Evolutionary conservation across 805 yeast species (phyloP), one percentile per base, ranked within the genome.

Genomic region (Lachancea waltii): DNA sequence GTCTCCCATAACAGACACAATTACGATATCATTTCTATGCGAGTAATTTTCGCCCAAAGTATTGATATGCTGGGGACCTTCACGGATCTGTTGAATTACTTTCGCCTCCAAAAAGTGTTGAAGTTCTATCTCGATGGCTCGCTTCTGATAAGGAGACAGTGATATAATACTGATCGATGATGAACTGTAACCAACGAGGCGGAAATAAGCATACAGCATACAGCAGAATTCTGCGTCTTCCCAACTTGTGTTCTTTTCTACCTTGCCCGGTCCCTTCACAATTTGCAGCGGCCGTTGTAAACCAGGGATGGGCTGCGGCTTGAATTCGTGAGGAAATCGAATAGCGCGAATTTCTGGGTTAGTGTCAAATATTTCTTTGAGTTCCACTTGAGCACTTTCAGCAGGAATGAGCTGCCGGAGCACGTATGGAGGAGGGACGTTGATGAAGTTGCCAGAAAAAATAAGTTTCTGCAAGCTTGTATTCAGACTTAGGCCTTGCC

Each of bases 181-280:
- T 1, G 48, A 27, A 0, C 72, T 62, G 41, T 73, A 74, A 0
- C 73, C 75, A 15, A 66, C 36, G 3, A 65, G 42, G 4, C 70
- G 47, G 68, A 77, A 56, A 40, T 72, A 74, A 53, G 65, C 67
- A 46, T 59, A 74, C 5, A 74, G 42, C 0, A 60, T 54, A 11
- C 72, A 72, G 13, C 68, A 60, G 40, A 57, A 69, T 43, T 71
- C 74, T 0, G 78, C 79, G 45, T 75, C 75, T 7, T 57, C 63
- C n/a, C 65, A 36, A 40, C 70, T 31, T n/a, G 21, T 28, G 21
- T 24, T 32, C 11, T 37, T 26, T 6, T 15, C 9, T 4, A 31
- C 17, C 13, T 26, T 13, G 4, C 41, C 36, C 2, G 41, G 32
- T n/a, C 27, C 10, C 11, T 32, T 26, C 5, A 37, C 27, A 9